Evolutionary conservation across 202 grass and related monocot genomes (phyloP).

Genomic region (Carex arenaria): DNA sequence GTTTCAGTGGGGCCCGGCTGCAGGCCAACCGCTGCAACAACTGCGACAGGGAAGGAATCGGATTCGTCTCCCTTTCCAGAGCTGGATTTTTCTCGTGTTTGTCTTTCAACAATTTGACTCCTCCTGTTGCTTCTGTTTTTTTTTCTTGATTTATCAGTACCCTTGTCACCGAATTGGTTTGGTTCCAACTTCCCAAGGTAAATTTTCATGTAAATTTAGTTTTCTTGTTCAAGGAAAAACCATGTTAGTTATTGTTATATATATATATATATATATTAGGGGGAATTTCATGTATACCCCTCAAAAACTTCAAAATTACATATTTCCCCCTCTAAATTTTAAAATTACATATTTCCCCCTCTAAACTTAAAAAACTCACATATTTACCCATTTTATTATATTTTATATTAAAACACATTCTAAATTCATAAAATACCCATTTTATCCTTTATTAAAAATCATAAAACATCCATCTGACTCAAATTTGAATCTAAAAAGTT

Average conservation of each 20-base stretch:
- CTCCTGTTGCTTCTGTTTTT: background rate
- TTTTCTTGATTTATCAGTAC: background rate
- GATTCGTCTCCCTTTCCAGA: background rate
- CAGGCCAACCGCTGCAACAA: background rate
- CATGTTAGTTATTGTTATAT: background rate
- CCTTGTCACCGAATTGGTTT: background rate
- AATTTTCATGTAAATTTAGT: background rate
- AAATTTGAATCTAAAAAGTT: no score
- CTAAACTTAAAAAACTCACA: no score
- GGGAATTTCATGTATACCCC: no score
- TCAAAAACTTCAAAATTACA: no score
- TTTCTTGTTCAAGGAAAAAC: background rate
- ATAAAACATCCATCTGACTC: no score
- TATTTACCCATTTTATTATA: no score
- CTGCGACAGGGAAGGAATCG: background rate
- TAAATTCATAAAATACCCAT: no score
- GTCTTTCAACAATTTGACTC: background rate
- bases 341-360: no score
- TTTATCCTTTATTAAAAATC: no score
- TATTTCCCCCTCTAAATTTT: no score
- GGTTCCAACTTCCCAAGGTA: background rate
- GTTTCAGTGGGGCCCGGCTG: background rate
- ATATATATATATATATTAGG: no score
- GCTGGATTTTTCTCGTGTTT: background rate
- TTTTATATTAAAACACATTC: no score